A percentile compares a stretch with the other conserved stretches of the same genome.
phyloP scores from a whole-genome alignment of 2,329 filamentous ascomycete species.

The Cercospora sesami region DNA sequence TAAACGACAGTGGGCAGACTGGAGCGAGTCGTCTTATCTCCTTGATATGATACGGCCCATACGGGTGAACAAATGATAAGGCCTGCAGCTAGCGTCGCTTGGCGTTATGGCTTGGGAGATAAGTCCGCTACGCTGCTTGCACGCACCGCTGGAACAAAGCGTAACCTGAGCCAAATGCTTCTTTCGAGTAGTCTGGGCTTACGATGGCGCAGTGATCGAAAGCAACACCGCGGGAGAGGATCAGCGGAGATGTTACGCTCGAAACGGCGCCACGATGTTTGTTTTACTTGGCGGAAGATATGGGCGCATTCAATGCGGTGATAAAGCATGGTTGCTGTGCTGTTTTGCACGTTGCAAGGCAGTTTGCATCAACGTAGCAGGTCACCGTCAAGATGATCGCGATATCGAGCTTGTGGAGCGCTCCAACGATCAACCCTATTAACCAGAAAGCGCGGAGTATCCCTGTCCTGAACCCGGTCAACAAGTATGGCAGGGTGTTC shows the following conservation, averaged over 20 bases:
- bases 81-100: conserved; percentile 3
- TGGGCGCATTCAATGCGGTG: not conserved
- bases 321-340: not conserved
- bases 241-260: conserved; percentile 1
- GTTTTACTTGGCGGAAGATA: not conserved
- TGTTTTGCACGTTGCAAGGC: not conserved
- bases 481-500: conserved; percentile 81
- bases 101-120: conserved; percentile 15
- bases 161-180: not conserved
- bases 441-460: conserved; percentile 80
- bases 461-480: conserved; percentile 73
- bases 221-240: not conserved
- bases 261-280: not conserved
- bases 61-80: conserved; percentile 7
- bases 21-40: conserved; percentile 7
- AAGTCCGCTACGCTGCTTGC: conserved; percentile 2
- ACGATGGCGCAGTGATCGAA: not conserved
- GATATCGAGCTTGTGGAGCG: conserved; percentile 42
- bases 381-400: conserved; percentile 8
- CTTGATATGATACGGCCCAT: not conserved
- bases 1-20: not conserved
- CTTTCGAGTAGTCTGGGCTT: conserved; percentile 3
- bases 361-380: not conserved
- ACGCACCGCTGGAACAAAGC: not conserved
- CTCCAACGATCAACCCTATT: conserved; percentile 76